Conservation (phyloP, 176 grass and related monocot genomes). For the Cocos nucifera region DNA sequence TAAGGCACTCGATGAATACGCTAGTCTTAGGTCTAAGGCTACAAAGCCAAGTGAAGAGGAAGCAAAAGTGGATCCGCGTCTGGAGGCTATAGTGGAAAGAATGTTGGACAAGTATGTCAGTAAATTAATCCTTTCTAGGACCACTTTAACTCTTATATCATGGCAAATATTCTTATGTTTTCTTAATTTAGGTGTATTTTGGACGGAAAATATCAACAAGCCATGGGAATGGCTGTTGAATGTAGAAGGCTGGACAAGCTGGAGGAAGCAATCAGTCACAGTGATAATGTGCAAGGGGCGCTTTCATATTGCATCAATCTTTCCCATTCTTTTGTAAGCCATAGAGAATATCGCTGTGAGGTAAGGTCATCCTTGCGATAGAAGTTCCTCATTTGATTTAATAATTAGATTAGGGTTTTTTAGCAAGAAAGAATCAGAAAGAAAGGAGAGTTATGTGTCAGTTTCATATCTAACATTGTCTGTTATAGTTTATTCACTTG, state of each 20-base stretch:
- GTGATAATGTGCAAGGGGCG: constrained; percentile 90
- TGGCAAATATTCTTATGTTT: background rate
- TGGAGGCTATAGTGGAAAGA: constrained; percentile 92
- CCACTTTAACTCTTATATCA: too few relatives aligned
- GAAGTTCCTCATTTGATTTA: background rate
- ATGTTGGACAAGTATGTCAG: constrained; percentile 85
- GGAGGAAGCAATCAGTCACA: constrained; percentile 77
- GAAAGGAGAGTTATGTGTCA: background rate
- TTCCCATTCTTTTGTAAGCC: constrained; percentile 89
- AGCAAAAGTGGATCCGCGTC: constrained; percentile 64
- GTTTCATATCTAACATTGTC: too few relatives aligned
- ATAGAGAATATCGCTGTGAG: constrained; percentile 96
- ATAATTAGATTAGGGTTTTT: background rate
- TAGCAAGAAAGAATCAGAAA: background rate
- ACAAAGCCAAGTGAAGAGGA: constrained; percentile 52
- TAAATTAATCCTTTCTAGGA: background rate
- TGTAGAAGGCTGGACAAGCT: constrained; percentile 93
- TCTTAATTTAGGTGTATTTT: constrained; percentile 59
- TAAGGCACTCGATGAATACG: constrained; percentile 96
- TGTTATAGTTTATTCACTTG: too few relatives aligned
- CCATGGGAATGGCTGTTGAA: constrained; percentile 98
- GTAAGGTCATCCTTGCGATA: constrained; percentile 25
- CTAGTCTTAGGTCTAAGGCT: constrained; percentile 55
- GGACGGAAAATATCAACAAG: constrained; percentile 93
- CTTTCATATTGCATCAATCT: constrained; percentile 95